Evolutionary conservation across 345 rosid genomes (phyloP).

Genomic region (Corymbia maculata): DNA sequence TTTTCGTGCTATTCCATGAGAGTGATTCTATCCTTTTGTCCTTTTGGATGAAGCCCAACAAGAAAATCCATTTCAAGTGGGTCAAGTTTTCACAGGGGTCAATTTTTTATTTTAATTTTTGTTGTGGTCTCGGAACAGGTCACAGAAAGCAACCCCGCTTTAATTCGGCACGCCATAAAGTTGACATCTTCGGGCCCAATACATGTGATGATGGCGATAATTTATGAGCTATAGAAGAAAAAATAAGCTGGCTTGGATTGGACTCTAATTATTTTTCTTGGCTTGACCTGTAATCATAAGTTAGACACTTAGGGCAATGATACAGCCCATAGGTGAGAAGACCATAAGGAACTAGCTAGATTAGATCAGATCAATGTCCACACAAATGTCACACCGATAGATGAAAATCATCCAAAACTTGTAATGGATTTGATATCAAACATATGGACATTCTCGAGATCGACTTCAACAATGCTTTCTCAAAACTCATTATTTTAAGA

Average conservation of each 20-base stretch:
- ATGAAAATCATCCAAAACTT: too few species aligned
- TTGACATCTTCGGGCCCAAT: not conserved
- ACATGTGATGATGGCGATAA: not conserved
- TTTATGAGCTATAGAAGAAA: not conserved
- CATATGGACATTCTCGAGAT: too few species aligned
- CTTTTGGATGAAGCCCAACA: not conserved
- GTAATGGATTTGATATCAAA: too few species aligned
- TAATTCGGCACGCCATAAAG: not conserved
- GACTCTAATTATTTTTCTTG: not conserved
- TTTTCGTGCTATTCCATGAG: too few species aligned
- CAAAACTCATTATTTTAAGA: too few species aligned
- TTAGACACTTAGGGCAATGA: not conserved
- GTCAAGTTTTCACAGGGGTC: not conserved
- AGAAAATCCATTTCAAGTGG: not conserved
- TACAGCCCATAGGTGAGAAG: too few species aligned
- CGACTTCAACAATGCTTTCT: too few species aligned
- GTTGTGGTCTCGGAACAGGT: not conserved
- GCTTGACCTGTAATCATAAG: not conserved
- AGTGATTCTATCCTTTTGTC: not conserved
- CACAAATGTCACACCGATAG: too few species aligned
- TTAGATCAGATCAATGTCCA: too few species aligned
- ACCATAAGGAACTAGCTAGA: too few species aligned
- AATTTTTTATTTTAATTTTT: too few species aligned
- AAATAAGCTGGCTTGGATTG: not conserved
- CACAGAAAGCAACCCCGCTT: not conserved